Evolutionary conservation across 2,329 filamentous ascomycete genomes (phyloP).

Genomic region (Cladobotryum protrusum): DNA sequence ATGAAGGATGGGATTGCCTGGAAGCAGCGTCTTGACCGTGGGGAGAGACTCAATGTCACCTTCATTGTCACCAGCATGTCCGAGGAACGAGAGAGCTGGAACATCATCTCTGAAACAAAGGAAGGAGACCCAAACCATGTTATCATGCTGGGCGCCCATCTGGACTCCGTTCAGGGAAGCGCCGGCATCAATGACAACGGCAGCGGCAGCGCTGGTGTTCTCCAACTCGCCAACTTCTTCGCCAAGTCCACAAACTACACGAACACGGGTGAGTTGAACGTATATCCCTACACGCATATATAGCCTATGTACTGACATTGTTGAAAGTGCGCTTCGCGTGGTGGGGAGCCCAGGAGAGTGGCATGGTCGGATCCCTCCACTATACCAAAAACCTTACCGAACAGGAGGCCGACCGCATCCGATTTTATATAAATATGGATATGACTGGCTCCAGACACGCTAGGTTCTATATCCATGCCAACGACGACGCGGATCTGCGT

Average conservation of each 20-base stretch:
- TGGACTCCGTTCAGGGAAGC: slow-evolving; percentile 32
- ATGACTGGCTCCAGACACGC: slow-evolving; percentile 54
- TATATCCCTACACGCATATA: not conserved
- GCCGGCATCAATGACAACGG: slow-evolving; percentile 36
- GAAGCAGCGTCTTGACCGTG: slow-evolving; percentile 23
- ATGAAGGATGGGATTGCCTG: slow-evolving; percentile 28
- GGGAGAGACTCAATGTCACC: slow-evolving; percentile 24
- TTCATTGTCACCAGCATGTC: slow-evolving; percentile 28
- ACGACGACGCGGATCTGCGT: slow-evolving; percentile 31
- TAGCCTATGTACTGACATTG: not conserved
- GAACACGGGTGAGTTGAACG: slow-evolving; percentile 21
- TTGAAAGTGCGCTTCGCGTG: slow-evolving; percentile 31
- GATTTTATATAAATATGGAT: slow-evolving; percentile 65
- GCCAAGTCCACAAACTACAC: slow-evolving; percentile 29
- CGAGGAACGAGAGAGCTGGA: slow-evolving; percentile 29
- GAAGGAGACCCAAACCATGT: slow-evolving; percentile 34
- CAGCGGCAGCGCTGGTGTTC: slow-evolving; percentile 28
- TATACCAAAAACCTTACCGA: slow-evolving; percentile 31
- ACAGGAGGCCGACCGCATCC: slow-evolving; percentile 46
- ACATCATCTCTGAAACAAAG: slow-evolving; percentile 36
- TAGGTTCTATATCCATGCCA: slow-evolving; percentile 33
- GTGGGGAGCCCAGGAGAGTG: slow-evolving; percentile 36
- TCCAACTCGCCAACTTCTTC: slow-evolving; percentile 30
- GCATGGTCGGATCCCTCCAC: slow-evolving; percentile 38
- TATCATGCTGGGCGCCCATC: slow-evolving; percentile 34